Evolutionary conservation across 441 rosid genomes (phyloP).

Genomic region (Aleurites moluccanus): DNA sequence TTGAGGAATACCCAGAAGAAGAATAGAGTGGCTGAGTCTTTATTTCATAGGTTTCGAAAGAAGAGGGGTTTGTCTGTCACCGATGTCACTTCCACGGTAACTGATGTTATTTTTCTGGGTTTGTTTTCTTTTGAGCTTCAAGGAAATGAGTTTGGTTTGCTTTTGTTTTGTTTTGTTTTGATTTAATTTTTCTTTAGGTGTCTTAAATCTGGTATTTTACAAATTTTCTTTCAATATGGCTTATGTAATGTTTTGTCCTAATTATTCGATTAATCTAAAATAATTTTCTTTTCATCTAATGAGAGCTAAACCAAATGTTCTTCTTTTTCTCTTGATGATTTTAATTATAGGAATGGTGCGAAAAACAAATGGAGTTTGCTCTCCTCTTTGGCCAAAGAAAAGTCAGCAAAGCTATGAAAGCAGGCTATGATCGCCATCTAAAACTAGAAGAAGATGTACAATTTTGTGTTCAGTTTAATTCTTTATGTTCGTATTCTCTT

Average conservation of each 20-base stretch:
- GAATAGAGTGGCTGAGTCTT: constrained; percentile 30
- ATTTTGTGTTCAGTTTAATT: not conserved
- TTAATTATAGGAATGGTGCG: constrained; percentile 78
- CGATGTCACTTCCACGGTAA: constrained; percentile 67
- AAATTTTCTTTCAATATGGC: not conserved
- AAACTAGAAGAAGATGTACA: constrained; percentile 74
- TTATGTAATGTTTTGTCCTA: not conserved
- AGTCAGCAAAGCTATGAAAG: constrained; percentile 65
- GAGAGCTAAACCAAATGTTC: not conserved
- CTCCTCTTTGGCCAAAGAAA: constrained; percentile 43
- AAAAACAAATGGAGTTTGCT: constrained; percentile 67
- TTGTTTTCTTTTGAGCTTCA: constrained; percentile 6
- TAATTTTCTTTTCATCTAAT: constrained; percentile 1
- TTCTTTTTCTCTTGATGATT: not conserved
- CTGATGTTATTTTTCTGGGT: not conserved
- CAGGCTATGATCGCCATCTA: constrained; percentile 65
- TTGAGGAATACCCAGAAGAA: constrained; percentile 30
- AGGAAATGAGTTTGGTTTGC: not conserved
- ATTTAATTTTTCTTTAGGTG: not conserved
- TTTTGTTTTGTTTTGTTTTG: constrained; percentile 2
- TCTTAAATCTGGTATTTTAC: not conserved
- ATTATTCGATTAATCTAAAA: not conserved
- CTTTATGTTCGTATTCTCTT: not conserved
- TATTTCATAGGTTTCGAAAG: constrained; percentile 47
- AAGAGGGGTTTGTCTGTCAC: constrained; percentile 61